phyloP scores from a whole-genome alignment of 78 protist genomes.

The Guillardia theta region DNA sequence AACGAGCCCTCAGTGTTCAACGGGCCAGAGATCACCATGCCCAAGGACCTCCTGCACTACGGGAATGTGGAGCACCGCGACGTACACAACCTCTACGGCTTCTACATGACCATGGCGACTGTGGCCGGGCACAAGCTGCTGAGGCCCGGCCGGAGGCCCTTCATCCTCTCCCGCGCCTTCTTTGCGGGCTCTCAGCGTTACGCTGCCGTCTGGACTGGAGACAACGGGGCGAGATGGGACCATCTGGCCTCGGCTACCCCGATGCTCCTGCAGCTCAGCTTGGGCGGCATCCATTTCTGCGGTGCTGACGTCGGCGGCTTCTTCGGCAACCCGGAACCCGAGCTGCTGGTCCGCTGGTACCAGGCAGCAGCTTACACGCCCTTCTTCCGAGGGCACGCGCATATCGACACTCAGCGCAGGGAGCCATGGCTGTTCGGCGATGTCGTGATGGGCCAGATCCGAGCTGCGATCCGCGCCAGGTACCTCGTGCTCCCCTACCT shows the following conservation, averaged over 20 bases:
- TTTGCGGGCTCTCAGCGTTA: constrained; percentile 90
- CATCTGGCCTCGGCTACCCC: constrained; percentile 82
- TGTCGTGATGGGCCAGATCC: constrained; percentile 45
- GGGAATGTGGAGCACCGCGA: constrained; percentile 83
- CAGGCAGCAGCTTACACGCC: constrained; percentile 93
- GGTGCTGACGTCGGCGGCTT: constrained; percentile 97
- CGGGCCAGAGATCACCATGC: constrained; percentile 95
- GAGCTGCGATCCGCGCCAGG: constrained; percentile 76
- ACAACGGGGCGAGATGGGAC: constrained; percentile 91
- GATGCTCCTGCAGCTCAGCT: constrained; percentile 83
- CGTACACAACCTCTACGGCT: constrained; percentile 96
- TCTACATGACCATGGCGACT: constrained; percentile 68
- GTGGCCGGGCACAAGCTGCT: not conserved
- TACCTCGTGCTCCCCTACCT: constrained; percentile 83
- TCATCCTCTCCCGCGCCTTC: constrained; percentile 93
- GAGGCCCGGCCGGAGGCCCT: constrained; percentile 65
- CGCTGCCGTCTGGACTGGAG: constrained; percentile 99
- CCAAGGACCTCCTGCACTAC: constrained; percentile 84
- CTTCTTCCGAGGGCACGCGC: constrained; percentile 97
- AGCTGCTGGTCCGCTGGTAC: constrained; percentile 93
- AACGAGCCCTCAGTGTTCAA: constrained; percentile 90
- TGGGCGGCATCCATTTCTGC: constrained; percentile 84
- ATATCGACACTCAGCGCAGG: constrained; percentile 89
- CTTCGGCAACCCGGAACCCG: constrained; percentile 92
- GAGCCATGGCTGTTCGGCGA: constrained; percentile 96